These are phyloP conservation scores for Vitis hybrid DNA, from an alignment of 177 flowering plant genomes.

Conservation along the genomic window DNA sequence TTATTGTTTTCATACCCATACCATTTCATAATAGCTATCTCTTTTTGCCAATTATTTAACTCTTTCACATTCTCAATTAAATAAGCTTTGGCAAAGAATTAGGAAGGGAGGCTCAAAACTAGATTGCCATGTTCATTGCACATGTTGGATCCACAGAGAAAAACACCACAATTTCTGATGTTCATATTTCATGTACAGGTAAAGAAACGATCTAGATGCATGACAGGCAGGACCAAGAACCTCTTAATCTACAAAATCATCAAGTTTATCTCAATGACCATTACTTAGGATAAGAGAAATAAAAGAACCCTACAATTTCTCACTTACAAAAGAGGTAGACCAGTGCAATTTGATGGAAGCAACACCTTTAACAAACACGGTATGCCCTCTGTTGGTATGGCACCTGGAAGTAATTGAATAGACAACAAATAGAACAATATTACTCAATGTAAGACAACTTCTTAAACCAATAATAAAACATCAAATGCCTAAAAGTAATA, in stretches of 20 bases:
- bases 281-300: too few relatives aligned
- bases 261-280: not conserved
- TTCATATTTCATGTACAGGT: too few relatives aligned
- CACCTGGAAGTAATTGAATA: conserved; percentile 45
- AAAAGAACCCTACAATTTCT: not conserved
- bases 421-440: not conserved
- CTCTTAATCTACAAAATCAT: not conserved
- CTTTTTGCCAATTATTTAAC: too few relatives aligned
- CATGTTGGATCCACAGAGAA: too few relatives aligned
- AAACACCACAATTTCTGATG: too few relatives aligned
- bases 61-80: too few relatives aligned
- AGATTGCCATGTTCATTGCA: too few relatives aligned
- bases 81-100: too few relatives aligned
- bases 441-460: not conserved
- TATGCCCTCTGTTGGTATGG: conserved; percentile 94
- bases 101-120: too few relatives aligned
- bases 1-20: too few relatives aligned
- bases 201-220: too few relatives aligned
- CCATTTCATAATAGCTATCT: too few relatives aligned
- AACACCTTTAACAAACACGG: conserved; percentile 86
- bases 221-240: not conserved
- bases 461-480: not conserved
- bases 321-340: conserved; percentile 84
- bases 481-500: conserved; percentile 4
- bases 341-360: conserved; percentile 81